These are phyloP conservation scores for Diplosphaera chodatii DNA, from an alignment of 139 green algal species.

Conservation along the genomic window DNA sequence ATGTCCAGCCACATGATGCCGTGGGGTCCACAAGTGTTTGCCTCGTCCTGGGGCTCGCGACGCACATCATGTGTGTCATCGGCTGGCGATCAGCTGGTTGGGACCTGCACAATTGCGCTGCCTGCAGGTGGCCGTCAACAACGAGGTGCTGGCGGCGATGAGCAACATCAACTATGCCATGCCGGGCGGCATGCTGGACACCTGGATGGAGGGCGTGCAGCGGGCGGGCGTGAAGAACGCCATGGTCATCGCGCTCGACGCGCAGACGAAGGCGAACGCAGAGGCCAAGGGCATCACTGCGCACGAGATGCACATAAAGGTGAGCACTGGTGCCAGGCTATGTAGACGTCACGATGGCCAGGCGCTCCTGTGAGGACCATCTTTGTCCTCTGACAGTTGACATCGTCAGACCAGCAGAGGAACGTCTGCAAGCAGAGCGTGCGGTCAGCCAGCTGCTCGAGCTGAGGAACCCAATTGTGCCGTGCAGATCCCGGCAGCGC, in stretches of 20 bases:
- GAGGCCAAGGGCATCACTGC: conserved; percentile 31
- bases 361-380: no score
- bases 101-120: background rate
- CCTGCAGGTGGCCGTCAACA: conserved; percentile 39
- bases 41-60: no score
- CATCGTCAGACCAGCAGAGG: no score
- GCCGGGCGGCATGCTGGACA: conserved; percentile 52
- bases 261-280: conserved; percentile 35
- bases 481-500: conserved; percentile 30
- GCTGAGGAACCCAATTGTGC: no score
- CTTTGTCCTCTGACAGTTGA: no score
- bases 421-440: no score
- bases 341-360: no score
- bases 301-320: conserved; percentile 29
- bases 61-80: no score
- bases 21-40: no score
- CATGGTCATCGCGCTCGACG: conserved; percentile 70
- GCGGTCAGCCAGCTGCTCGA: no score
- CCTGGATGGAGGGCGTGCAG: conserved; percentile 55
- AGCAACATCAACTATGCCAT: conserved; percentile 39
- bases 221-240: conserved; percentile 56
- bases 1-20: background rate
- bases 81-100: background rate
- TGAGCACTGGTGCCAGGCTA: background rate
- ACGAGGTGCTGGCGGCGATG: conserved; percentile 51